Evolutionary conservation across 31 red algal genomes (phyloP).

Genomic region (Pterothamnion heteromorphum): DNA sequence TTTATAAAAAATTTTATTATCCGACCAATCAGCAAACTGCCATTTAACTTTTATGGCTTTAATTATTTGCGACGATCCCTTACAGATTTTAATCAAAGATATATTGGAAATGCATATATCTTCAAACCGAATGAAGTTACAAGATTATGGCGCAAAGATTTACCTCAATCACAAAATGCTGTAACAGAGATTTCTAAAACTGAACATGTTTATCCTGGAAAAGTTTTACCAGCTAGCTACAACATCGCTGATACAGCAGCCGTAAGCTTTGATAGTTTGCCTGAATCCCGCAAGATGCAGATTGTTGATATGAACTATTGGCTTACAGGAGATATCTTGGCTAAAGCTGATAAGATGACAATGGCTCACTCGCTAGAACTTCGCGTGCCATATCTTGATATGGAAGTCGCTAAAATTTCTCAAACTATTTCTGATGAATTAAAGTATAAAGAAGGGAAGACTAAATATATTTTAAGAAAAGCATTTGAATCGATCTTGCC

Average conservation of each 20-base stretch:
- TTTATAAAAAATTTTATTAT: background rate
- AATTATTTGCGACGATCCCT: background rate
- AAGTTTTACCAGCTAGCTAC: background rate
- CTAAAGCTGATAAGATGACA: slow-evolving; percentile 66
- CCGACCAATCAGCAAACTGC: background rate
- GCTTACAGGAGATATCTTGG: background rate
- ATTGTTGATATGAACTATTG: background rate
- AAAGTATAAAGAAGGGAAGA: background rate
- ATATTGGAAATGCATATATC: background rate
- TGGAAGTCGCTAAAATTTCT: slow-evolving; percentile 78
- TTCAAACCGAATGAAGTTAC: no score
- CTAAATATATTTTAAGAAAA: slow-evolving; percentile 5
- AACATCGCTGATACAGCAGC: background rate
- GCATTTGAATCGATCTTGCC: background rate
- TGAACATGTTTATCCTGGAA: background rate
- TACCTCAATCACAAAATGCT: no score
- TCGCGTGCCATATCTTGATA: slow-evolving; percentile 95
- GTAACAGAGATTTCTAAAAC: background rate
- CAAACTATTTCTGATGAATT: background rate
- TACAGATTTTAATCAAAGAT: background rate
- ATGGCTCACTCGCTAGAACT: slow-evolving; percentile 88
- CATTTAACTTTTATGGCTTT: background rate
- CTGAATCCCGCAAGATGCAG: background rate
- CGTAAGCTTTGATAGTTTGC: background rate
- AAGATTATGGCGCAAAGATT: no score